Percentiles rank a stretch among this genome's conserved stretches.
Evolutionary conservation across 2,329 filamentous ascomycete genomes (phyloP).

Genomic region (Parascedosporium putredinis): DNA sequence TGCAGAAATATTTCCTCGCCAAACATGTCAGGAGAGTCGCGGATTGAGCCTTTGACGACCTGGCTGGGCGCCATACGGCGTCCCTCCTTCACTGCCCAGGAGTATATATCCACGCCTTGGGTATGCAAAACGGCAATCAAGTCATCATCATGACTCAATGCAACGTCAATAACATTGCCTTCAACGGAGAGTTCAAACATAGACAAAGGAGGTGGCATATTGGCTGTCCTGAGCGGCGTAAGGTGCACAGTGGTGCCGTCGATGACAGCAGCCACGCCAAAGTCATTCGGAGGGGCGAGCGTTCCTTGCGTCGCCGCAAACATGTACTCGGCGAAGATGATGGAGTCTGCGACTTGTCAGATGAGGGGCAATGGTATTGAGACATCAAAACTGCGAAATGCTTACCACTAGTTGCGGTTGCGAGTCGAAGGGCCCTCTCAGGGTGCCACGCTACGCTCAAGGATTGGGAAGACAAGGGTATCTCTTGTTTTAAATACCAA

Average conservation of each 20-base stretch:
- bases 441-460: conserved; percentile 63
- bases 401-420: conserved; percentile 41
- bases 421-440: conserved; percentile 66
- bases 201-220: conserved; percentile 88
- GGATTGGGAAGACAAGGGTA: conserved; percentile 34
- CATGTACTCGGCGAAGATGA: conserved; percentile 56
- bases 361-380: conserved; percentile 7
- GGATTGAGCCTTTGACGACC: neutral
- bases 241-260: conserved; percentile 73
- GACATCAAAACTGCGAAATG: neutral
- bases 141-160: conserved; percentile 55
- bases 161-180: conserved; percentile 60
- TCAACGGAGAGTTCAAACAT: conserved; percentile 59
- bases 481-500: conserved; percentile 93
- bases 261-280: conserved; percentile 70
- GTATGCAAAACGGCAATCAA: conserved; percentile 64
- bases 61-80: neutral
- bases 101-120: conserved; percentile 55
- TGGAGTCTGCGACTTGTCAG: conserved; percentile 23
- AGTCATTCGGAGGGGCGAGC: conserved; percentile 60
- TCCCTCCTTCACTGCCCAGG: conserved; percentile 54
- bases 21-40: neutral
- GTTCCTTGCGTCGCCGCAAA: conserved; percentile 61
- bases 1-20: conserved; percentile 17
- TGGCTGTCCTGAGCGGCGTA: conserved; percentile 74